Base-by-base conservation (phyloP, 2,329 filamentous ascomycete species). In the Exserohilum turcica region DNA sequence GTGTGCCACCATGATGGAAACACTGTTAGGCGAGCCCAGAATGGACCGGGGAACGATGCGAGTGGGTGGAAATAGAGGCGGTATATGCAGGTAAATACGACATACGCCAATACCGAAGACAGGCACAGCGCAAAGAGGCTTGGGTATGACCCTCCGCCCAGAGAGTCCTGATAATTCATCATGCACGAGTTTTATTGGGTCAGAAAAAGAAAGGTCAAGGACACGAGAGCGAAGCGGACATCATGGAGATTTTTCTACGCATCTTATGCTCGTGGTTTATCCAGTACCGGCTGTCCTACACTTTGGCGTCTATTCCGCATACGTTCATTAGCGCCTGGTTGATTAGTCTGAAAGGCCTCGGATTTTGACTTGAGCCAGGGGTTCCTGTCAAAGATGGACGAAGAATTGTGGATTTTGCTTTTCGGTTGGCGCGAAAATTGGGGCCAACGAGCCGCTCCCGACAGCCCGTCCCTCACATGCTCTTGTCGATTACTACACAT, bases 1-100 rank as follows among this genome's bases (percentile, higher is more conserved):
- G 87, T 86, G 59, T 90, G 84, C 73, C 89, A 91, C 32, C 56
- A 67, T 13, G 63, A 61, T 8, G 66, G 60, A 3, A 65, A 29
- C 7, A 43, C 50, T 1, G 58, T 61, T 12, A 70, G 33, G 13
- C 57, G 61, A n/a, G 65, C 63, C 52, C 60, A 62, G 37, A 70
- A 60, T 2, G 64, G 64, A 8, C 65, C 65, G 6, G 64, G 64
- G 48, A 58, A 63, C 7, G 58, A 60, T 13, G 60, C 59, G 16
- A 67, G 56, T 6, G 61, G 63, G 38, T 67, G 64, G 32, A 67
- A 63, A 27, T 53, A 63, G 15, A 65, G 48, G 4, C 54, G 51
- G 47, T 61, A 66, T 10, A 60, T 57, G 45, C 29, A 51, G 16
- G 50, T 59, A 15, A 39, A 42, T 21, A 60, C 29, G n/a, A 53